Percentiles rank a stretch among this genome's conserved stretches.
Conservation (phyloP, 179 eudicot genomes). For the Corrigiola litoralis region DNA sequence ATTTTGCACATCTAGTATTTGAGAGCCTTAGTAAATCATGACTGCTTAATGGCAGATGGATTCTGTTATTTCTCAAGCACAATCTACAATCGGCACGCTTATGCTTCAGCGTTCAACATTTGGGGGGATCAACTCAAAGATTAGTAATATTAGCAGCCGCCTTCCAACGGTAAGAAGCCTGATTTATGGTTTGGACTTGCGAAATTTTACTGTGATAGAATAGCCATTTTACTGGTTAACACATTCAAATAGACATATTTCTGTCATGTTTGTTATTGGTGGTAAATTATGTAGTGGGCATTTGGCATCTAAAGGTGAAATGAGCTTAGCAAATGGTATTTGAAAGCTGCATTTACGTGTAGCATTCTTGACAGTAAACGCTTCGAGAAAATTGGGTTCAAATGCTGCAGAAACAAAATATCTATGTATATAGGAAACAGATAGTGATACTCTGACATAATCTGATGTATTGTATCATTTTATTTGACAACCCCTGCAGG, state of each 20-base stretch:
- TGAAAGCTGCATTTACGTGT: slow-evolving; percentile 1
- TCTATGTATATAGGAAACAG: too few species aligned
- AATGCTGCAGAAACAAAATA: not conserved
- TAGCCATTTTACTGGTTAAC: not conserved
- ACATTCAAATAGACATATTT: not conserved
- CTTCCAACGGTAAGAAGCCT: slow-evolving; percentile 75
- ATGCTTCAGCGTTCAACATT: slow-evolving; percentile 87
- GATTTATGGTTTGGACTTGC: slow-evolving; percentile 1
- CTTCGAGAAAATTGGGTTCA: not conserved
- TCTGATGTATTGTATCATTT: slow-evolving; percentile 6
- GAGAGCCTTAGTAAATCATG: not conserved
- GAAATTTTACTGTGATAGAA: slow-evolving; percentile 1
- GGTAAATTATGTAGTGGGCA: not conserved
- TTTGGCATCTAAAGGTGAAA: not conserved
- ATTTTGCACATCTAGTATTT: not conserved
- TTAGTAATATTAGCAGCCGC: slow-evolving; percentile 90
- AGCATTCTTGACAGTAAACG: not conserved
- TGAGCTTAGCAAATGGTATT: not conserved
- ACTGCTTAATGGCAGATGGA: slow-evolving; percentile 63
- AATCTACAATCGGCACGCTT: slow-evolving; percentile 79
- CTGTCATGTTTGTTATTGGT: not conserved
- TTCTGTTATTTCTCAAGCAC: slow-evolving; percentile 92
- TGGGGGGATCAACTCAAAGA: slow-evolving; percentile 89
- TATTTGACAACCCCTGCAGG: slow-evolving; percentile 52
- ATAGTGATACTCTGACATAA: slow-evolving; percentile 8